Base-by-base conservation (phyloP, 768 basidiomycete species). In the Tylopilus rubrobrunneus region DNA sequence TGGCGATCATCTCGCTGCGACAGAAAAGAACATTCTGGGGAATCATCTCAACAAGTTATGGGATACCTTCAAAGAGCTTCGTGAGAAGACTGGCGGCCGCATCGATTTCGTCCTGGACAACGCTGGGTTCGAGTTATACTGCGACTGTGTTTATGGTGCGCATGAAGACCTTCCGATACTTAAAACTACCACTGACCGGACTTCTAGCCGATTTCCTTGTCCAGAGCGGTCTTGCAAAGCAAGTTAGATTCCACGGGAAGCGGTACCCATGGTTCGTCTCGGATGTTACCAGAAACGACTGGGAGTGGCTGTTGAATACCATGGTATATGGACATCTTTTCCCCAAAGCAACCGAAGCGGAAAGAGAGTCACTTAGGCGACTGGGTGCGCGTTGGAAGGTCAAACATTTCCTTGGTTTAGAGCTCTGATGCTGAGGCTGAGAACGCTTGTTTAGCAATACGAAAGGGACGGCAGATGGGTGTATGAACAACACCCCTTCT, bases 251-350 rank as follows among this genome's bases (percentile, higher is more conserved):
- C 83, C 95, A 98, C 68, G 95, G 95, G 46, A 98, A 97, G 73
- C 87, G 92, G 39, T 91, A 90, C 63, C 84, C 95, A 4, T 96
- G 93, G 93, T 95, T 95, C 68, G 91, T 93, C 31, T 91, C 88
- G 12, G 95, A 97, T 67, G 85, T 96, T 46, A 98, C 94, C 37
- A 86, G 81, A 69, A 88, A 90, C 67, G 95, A 98, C 65, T 98
- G 92, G 90, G 80, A 89, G 47, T 98, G 95, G 95, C 78, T 92
- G 48, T 68, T 89, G 54, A 93, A 93, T 67, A 82, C 81, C 29
- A 87, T 90, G 85, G 82, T 86, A n/a, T 90, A 90, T 60, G 95
- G 95, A 3, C 89, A 96, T 60, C 79, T 98, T 51, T 97, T 98
- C 81, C 84, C 88, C 5, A 85, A 90, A 47, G 87, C 85, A 15